Evolutionary conservation across 345 rosid species (phyloP), one percentile per base, ranked within the genome.

Genomic region (Toxicodendron radicans): DNA sequence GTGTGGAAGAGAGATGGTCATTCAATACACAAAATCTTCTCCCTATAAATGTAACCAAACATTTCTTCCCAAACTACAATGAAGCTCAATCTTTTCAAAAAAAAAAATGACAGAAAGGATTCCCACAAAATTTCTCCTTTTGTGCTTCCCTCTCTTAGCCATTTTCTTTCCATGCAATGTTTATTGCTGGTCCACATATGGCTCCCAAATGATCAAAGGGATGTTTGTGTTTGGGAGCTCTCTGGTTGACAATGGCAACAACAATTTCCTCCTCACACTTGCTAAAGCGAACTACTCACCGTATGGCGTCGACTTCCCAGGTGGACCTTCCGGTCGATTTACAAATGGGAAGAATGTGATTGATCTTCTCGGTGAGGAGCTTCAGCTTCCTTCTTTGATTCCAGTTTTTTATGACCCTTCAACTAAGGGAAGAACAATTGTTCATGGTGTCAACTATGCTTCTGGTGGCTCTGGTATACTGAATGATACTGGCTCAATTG

Each of bases 181-280:
- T 27, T 27, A 58, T 5, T 43, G 58, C 12, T 14, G 30, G 30
- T 27, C 30, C 30, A 27, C 30, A 27, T 43, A 78, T 6, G 10
- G 27, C 0, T 12, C 41, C 2, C 13, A 5, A 18, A 71, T n/a
- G n/a, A n/a, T 79, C 33, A 68, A 63, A 56, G 93, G 93, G 54
- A 82, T 89, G 91, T 89, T 89, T 67, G 89, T 87, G 58, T 89
- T 89, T 71, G 93, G 93, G 24, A 85, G 91, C 87, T 87, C 91
- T 43, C 69, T 89, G 58, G 85, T 89, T 35, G 93, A 89, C 76
- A 87, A 84, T 69, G 93, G 91, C 32, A 89, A 89, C 89, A 89
- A 89, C 82, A 87, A 89, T 78, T 81, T 75, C 78, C 88, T 87
- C 30, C 27, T 11, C 68, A 72, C 80, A 0, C 3, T n/a, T 7